Evolutionary conservation across 495 filamentous ascomycete genomes (phyloP), one percentile per base, ranked within the genome.

Genomic region (Copromyces sp.): DNA sequence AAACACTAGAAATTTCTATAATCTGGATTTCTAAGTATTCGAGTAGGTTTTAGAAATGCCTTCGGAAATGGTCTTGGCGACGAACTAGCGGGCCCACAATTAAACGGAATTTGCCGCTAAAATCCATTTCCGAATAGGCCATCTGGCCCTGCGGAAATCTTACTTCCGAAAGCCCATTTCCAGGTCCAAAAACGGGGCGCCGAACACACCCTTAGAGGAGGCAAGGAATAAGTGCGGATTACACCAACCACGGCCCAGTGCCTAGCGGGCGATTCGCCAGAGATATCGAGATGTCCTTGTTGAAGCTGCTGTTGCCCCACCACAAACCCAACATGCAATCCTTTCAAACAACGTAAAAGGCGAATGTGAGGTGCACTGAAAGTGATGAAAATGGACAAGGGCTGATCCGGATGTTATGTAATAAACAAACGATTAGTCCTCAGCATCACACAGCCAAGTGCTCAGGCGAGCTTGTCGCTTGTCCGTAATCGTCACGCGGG

Each of bases 401-500:
- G 53, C 53, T 61, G 29, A 61, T 20, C 53, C 24, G 6, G 20
- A 16, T 61, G 53, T 70, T 32, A 70, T 45, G n/a, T 44, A 39
- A 70, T 29, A 24, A 39, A n/a, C 69, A 44, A 47, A 32, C 24
- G 69, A 44, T 32, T 39, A 40, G 9, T 39, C 3, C 17, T 14
- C 20, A 44, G n/a, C 24, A 39, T 70, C 47, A 70, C 39, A 70
- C 69, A 45, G 69, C 24, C 20, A 2, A 38, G 17, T 39, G 16
- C 37, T 70, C 69, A 44, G 24, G 42, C 24, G 69, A 44, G 39
- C 37, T n/a, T 39, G 42, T 44, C 39, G 37, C 39, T 69, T 32
- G 53, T 61, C 29, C 53, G 53, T 32, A 65, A 65, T 73, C 68
- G 75, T 76, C 77, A 79, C 72, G 68, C 70, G 76, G 79, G 73